A percentile compares a stretch with the other conserved stretches of the same genome.
phyloP scores from a whole-genome alignment of 441 rosid genomes.

The Adansonia rubrostipa region DNA sequence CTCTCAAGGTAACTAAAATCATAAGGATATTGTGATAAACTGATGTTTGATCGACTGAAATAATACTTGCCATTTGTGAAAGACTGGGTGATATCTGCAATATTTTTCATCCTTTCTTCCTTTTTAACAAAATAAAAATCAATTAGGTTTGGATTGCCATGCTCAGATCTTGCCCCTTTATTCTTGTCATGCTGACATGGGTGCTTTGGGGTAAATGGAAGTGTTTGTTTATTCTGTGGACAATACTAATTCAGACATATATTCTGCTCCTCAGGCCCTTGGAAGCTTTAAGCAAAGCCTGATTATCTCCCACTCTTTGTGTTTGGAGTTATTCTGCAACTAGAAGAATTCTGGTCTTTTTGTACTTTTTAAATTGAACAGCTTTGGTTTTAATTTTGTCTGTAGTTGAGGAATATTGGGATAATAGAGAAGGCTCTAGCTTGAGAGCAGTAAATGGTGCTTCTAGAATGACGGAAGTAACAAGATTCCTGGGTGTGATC shows the following conservation, averaged over 20 bases:
- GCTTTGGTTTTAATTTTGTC: not conserved
- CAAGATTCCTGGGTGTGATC: slow-evolving; percentile 11
- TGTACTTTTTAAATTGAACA: not conserved
- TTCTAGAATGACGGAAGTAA: not conserved
- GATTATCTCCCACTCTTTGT: not conserved
- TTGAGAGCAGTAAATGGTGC: not conserved
- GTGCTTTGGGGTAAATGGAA: not conserved
- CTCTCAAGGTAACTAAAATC: not conserved
- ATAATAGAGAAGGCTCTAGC: not conserved
- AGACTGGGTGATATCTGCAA: not conserved
- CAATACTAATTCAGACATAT: not conserved
- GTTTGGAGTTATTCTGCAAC: not conserved
- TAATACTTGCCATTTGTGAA: not conserved
- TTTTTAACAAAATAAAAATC: not conserved
- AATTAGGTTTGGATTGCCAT: not conserved
- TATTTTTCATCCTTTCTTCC: not conserved
- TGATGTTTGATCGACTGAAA: no score
- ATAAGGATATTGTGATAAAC: not conserved
- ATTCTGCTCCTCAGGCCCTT: not conserved
- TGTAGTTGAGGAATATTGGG: not conserved
- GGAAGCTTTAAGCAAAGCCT: not conserved
- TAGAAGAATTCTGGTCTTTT: slow-evolving; percentile 3
- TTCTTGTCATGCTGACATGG: not conserved
- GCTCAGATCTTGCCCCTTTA: not conserved
- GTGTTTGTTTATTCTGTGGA: not conserved